Conservation (phyloP, 495 filamentous ascomycete species). For the Aspergillus ostianus region DNA sequence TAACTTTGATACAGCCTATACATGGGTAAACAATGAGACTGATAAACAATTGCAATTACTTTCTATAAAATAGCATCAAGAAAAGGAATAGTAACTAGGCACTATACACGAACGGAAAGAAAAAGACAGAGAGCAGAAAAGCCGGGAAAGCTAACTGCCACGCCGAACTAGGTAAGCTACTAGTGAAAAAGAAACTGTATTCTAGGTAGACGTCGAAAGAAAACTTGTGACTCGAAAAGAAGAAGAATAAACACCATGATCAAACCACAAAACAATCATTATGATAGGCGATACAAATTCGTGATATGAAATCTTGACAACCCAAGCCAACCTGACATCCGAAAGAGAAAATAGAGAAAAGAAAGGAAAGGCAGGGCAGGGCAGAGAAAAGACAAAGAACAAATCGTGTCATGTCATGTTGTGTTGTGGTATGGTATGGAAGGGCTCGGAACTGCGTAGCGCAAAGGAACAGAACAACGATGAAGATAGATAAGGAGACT, state of each 20-base stretch:
- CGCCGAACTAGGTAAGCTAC: too few relatives aligned
- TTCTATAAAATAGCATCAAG: too few relatives aligned
- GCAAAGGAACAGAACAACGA: conserved; percentile 4
- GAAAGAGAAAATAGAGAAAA: conserved; percentile 6
- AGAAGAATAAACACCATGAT: neutral
- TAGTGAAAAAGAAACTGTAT: neutral
- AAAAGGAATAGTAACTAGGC: too few relatives aligned
- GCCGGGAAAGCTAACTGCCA: too few relatives aligned
- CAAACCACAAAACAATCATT: conserved; percentile 11
- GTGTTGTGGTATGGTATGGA: conserved; percentile 20
- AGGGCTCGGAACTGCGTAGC: conserved; percentile 7
- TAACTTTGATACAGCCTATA: too few relatives aligned
- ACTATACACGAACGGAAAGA: too few relatives aligned
- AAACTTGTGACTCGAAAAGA: neutral
- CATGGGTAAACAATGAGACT: too few relatives aligned
- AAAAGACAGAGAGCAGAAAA: too few relatives aligned
- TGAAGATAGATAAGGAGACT: neutral
- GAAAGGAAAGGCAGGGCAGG: neutral
- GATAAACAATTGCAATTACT: too few relatives aligned
- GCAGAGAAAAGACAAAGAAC: neutral
- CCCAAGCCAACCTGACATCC: conserved; percentile 10
- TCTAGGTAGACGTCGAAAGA: neutral
- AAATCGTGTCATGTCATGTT: conserved; percentile 17
- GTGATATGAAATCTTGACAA: conserved; percentile 13
- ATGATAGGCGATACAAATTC: conserved; percentile 30